Conservation (phyloP, 2,329 filamentous ascomycete species). For the Malbranchea cinnamomea region DNA sequence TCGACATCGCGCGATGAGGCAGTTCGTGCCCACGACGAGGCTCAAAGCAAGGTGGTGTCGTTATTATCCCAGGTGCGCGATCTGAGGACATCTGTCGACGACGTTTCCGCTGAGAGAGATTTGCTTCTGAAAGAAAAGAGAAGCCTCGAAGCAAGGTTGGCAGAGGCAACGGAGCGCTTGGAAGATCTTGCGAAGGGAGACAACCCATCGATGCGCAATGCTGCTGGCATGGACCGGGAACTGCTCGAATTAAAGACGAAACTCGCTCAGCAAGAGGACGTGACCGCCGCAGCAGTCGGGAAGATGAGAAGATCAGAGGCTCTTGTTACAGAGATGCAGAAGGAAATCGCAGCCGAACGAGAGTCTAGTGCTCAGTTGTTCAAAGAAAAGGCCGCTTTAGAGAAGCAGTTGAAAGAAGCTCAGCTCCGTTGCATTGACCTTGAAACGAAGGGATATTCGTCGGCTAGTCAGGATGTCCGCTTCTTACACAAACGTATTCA, state of each 20-base stretch:
- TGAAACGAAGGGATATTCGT: conserved; percentile 94
- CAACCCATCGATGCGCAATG: conserved; percentile 76
- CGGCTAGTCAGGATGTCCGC: conserved; percentile 83
- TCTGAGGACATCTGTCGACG: conserved; percentile 71
- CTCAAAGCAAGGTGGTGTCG: conserved; percentile 81
- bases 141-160: conserved; percentile 65
- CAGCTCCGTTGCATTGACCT: conserved; percentile 83
- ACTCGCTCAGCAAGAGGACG: conserved; percentile 84
- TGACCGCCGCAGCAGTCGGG: conserved; percentile 78
- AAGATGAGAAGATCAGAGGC: conserved; percentile 95
- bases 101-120: conserved; percentile 73
- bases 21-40: conserved; percentile 82
- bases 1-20: conserved; percentile 88
- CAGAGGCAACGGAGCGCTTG: conserved; percentile 74
- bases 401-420: conserved; percentile 80
- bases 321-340: conserved; percentile 74
- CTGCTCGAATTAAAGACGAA: conserved; percentile 77
- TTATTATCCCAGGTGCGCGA: conserved; percentile 78
- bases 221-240: conserved; percentile 75
- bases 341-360: conserved; percentile 74
- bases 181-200: conserved; percentile 78
- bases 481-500: conserved; percentile 90
- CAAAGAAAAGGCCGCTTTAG: conserved; percentile 76
- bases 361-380: conserved; percentile 69
- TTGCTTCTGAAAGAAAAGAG: conserved; percentile 77